These are phyloP conservation scores for Coemansia furcata DNA, from an alignment of 192 early-diverging fungal species.

Conservation along the genomic window DNA sequence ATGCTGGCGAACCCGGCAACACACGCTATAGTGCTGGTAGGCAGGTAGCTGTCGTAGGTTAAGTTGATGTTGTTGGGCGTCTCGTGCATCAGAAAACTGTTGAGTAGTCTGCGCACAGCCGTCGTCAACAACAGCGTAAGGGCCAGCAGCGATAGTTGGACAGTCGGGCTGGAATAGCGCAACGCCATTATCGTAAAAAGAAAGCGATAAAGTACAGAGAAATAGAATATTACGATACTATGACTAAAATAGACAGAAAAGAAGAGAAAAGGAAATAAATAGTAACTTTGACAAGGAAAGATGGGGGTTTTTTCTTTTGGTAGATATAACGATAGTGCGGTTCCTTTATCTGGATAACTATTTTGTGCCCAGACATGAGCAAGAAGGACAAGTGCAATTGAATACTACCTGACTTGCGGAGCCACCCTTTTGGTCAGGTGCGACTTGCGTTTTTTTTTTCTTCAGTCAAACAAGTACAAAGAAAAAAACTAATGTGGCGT, in stretches of 20 bases:
- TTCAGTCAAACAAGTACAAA: neutral
- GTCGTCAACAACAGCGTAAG: conserved; percentile 22
- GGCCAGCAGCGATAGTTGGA: conserved; percentile 24
- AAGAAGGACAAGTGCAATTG: neutral
- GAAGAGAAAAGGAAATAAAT: neutral
- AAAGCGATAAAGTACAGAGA: neutral
- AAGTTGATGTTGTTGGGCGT: conserved; percentile 28
- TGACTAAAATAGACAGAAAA: neutral
- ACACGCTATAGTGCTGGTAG: conserved; percentile 25
- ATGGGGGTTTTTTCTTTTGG: neutral
- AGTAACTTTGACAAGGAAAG: neutral
- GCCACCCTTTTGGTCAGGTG: neutral
- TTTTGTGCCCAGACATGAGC: neutral
- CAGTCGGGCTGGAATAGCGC: conserved; percentile 25
- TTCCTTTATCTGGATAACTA: neutral
- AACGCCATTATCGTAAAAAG: neutral
- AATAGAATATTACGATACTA: no score
- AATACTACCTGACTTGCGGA: neutral
- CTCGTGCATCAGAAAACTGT: conserved; percentile 20
- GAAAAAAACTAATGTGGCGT: neutral
- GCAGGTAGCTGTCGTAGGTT: conserved; percentile 25
- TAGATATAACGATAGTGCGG: neutral
- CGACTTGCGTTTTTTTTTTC: conserved; percentile 1
- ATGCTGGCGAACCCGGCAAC: conserved; percentile 25
- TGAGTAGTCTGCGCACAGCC: conserved; percentile 18